Percentiles rank a stretch among this genome's conserved stretches.
Evolutionary conservation across 495 filamentous ascomycete genomes (phyloP).

Genomic region (Evansstolkia leycettana): DNA sequence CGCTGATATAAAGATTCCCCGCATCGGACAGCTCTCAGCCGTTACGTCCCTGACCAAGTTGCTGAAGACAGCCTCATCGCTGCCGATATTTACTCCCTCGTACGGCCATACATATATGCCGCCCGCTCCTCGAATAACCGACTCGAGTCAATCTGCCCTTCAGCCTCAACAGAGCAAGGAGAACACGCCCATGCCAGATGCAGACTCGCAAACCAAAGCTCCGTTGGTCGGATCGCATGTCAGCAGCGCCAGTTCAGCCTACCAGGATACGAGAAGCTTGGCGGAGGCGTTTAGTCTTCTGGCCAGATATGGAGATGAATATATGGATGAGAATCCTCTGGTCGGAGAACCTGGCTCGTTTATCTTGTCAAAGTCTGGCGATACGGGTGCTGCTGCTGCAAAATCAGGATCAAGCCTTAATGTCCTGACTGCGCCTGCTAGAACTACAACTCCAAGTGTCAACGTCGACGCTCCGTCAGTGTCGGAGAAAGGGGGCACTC

Average conservation of each 20-base stretch:
- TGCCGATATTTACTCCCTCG: slow-evolving; percentile 62
- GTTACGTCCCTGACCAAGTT: slow-evolving; percentile 56
- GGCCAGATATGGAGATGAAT: slow-evolving; percentile 58
- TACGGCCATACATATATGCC: slow-evolving; percentile 64
- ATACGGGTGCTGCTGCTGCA: slow-evolving; percentile 6
- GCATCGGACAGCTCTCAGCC: slow-evolving; percentile 41
- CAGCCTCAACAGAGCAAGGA: slow-evolving; percentile 39
- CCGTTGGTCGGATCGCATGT: slow-evolving; percentile 21
- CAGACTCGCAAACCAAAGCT: slow-evolving; percentile 22
- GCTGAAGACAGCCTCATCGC: slow-evolving; percentile 45
- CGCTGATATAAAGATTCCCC: slow-evolving; percentile 9
- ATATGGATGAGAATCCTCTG: slow-evolving; percentile 84
- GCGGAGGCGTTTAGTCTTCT: slow-evolving; percentile 57
- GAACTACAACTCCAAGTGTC: slow-evolving; percentile 2
- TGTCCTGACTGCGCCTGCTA: not conserved
- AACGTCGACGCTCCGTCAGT: slow-evolving; percentile 5
- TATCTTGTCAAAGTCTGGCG: slow-evolving; percentile 45
- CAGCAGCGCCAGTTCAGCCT: slow-evolving; percentile 13
- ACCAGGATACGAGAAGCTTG: slow-evolving; percentile 41
- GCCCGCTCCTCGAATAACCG: slow-evolving; percentile 27
- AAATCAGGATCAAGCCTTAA: slow-evolving; percentile 1
- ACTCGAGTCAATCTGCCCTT: slow-evolving; percentile 17
- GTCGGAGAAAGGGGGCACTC: slow-evolving; percentile 17
- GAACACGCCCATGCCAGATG: slow-evolving; percentile 48
- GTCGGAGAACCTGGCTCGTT: slow-evolving; percentile 81